Evolutionary conservation across 169 alveolate species (phyloP).

Genomic region (Plasmodium fragile): DNA sequence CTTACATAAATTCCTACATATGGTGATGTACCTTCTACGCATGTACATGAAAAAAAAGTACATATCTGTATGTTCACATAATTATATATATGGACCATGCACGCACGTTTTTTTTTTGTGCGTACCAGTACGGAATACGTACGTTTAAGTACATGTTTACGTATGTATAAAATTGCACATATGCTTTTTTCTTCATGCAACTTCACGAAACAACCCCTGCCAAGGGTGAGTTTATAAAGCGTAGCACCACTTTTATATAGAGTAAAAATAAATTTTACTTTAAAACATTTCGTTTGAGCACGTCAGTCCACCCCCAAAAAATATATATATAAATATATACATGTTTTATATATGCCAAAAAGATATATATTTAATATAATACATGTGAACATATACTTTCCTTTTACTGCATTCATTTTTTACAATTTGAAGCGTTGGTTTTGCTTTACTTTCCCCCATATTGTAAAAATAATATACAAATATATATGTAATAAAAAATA

Average conservation of each 20-base stretch:
- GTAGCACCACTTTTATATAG: neutral
- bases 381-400: neutral
- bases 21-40: neutral
- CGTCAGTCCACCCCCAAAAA: neutral
- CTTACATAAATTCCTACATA: neutral
- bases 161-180: neutral
- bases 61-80: constrained; percentile 4
- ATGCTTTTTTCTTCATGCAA: neutral
- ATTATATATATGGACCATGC: neutral
- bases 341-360: neutral
- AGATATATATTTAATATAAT: neutral
- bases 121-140: neutral
- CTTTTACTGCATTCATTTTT: constrained; percentile 3
- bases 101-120: constrained; percentile 1
- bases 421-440: neutral
- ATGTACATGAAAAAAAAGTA: neutral
- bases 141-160: neutral
- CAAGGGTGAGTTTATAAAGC: neutral
- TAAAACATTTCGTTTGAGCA: neutral
- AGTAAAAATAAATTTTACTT: neutral
- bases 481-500: neutral
- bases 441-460: neutral
- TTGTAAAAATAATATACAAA: neutral
- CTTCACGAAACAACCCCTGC: constrained; percentile 1
- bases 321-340: neutral